These are phyloP conservation scores for Rhodotorula sp. DNA, from an alignment of 1,284 basidiomycete species.

Conservation along the genomic window DNA sequence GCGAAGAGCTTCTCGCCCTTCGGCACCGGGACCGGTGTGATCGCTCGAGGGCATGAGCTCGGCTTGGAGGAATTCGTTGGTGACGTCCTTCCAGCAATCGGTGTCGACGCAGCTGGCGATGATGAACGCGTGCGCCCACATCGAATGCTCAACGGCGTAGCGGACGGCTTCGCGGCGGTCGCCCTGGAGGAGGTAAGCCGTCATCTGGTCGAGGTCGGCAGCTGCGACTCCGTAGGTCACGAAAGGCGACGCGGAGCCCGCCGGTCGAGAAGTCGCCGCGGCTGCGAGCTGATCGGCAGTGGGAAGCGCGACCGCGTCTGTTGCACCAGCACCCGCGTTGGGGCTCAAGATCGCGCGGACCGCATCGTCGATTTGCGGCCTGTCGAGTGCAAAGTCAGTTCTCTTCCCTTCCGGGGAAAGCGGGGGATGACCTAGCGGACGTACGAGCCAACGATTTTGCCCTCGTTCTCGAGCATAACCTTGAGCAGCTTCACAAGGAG, in stretches of 20 bases:
- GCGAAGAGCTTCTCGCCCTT: slow-evolving; percentile 68
- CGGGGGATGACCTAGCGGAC: slow-evolving; percentile 37
- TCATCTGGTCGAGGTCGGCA: slow-evolving; percentile 71
- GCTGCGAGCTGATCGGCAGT: slow-evolving; percentile 38
- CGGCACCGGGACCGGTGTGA: slow-evolving; percentile 40
- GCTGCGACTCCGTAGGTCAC: slow-evolving; percentile 55
- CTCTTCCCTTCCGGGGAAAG: background rate
- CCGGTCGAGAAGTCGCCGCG: slow-evolving; percentile 10
- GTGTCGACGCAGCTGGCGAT: slow-evolving; percentile 91
- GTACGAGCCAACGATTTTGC: slow-evolving; percentile 76
- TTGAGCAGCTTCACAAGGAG: slow-evolving; percentile 71
- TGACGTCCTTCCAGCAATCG: slow-evolving; percentile 86
- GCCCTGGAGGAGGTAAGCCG: slow-evolving; percentile 73
- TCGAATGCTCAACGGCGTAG: slow-evolving; percentile 77
- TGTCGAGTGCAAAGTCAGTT: slow-evolving; percentile 46
- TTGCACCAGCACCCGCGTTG: background rate
- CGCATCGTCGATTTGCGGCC: slow-evolving; percentile 66
- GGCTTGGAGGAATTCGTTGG: slow-evolving; percentile 71
- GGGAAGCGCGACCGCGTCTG: slow-evolving; percentile 20
- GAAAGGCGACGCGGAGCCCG: slow-evolving; percentile 40
- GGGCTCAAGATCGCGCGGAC: slow-evolving; percentile 66
- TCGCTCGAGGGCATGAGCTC: slow-evolving; percentile 61
- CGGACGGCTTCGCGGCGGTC: slow-evolving; percentile 82
- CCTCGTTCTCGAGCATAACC: slow-evolving; percentile 81
- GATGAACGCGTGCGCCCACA: slow-evolving; percentile 96